phyloP scores from a whole-genome alignment of 2,329 filamentous ascomycete genomes.

The Pyricularia grisea region DNA sequence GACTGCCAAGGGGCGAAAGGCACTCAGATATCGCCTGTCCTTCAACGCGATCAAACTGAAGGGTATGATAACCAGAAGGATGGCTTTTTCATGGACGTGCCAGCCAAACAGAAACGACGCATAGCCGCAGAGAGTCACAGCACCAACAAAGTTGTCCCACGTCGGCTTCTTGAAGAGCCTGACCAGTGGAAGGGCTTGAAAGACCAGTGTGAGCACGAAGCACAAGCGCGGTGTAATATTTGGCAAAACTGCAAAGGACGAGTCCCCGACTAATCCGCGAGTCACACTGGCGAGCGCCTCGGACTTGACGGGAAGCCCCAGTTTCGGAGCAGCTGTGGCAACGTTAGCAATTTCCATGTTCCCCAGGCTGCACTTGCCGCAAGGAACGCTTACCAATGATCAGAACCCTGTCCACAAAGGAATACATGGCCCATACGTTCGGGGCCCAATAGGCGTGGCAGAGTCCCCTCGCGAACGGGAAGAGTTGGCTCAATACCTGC shows the following conservation, averaged over 20 bases:
- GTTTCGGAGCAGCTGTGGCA: constrained; percentile 65
- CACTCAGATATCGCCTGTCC: constrained; percentile 81
- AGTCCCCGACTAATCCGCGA: constrained; percentile 85
- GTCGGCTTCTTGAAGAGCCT: constrained; percentile 74
- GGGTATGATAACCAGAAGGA: constrained; percentile 87
- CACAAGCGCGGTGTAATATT: constrained; percentile 73
- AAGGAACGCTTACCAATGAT: constrained; percentile 58
- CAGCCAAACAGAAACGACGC: constrained; percentile 96
- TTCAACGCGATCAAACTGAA: constrained; percentile 88
- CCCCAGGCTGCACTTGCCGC: background rate
- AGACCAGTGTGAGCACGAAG: constrained; percentile 72
- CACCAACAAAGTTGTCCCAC: constrained; percentile 84
- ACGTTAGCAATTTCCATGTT: background rate
- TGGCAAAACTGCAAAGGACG: constrained; percentile 85
- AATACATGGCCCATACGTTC: constrained; percentile 95
- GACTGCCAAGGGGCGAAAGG: constrained; percentile 85
- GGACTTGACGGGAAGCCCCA: constrained; percentile 64
- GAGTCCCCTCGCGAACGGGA: constrained; percentile 86
- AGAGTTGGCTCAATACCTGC: constrained; percentile 75
- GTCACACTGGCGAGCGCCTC: constrained; percentile 83
- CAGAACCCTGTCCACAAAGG: constrained; percentile 74
- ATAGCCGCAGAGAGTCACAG: constrained; percentile 87
- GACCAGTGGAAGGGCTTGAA: constrained; percentile 69
- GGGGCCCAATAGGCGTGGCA: constrained; percentile 99
- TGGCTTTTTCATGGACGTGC: constrained; percentile 98